Conservation (phyloP, 768 basidiomycete genomes). For the Porphyrellus cyaneotinctus region DNA sequence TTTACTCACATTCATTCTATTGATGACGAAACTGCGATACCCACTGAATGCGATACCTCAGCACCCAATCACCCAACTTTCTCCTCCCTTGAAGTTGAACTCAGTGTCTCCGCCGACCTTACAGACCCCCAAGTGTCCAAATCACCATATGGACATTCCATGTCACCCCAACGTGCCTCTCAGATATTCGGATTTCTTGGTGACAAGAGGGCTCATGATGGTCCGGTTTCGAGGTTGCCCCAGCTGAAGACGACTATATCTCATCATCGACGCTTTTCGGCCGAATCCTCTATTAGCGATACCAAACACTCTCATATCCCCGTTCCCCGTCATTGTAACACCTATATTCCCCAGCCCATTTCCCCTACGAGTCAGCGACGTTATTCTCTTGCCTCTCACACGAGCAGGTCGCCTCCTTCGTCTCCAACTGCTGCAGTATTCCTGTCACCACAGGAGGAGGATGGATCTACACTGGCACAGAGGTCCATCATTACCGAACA, state of each 20-base stretch:
- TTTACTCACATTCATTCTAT: conserved; percentile 40
- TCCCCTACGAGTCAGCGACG: conserved; percentile 11
- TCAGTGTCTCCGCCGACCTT: conserved; percentile 50
- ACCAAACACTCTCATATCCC: conserved; percentile 19
- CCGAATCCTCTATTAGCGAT: conserved; percentile 25
- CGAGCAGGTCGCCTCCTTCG: conserved; percentile 4
- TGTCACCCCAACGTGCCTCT: conserved; percentile 64
- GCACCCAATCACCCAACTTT: conserved; percentile 39
- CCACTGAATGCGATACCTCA: conserved; percentile 45
- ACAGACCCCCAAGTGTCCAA: conserved; percentile 17
- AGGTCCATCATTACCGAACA: conserved; percentile 3
- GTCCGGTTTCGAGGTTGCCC: conserved; percentile 32
- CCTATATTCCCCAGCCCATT: conserved; percentile 10
- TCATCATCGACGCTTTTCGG: conserved; percentile 21
- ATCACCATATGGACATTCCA: conserved; percentile 39
- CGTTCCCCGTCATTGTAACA: conserved; percentile 8
- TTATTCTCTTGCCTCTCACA: conserved; percentile 14
- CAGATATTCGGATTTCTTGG: conserved; percentile 73
- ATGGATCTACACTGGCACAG: neutral
- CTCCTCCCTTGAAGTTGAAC: conserved; percentile 74
- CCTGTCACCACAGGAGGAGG: conserved; percentile 2
- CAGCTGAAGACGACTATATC: conserved; percentile 25
- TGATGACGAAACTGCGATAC: conserved; percentile 36
- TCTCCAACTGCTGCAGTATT: conserved; percentile 3
- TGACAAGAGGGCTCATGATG: conserved; percentile 38